Conservation (phyloP, 371 early-diverging fungal species). For the Rhizopus stolonifer region DNA sequence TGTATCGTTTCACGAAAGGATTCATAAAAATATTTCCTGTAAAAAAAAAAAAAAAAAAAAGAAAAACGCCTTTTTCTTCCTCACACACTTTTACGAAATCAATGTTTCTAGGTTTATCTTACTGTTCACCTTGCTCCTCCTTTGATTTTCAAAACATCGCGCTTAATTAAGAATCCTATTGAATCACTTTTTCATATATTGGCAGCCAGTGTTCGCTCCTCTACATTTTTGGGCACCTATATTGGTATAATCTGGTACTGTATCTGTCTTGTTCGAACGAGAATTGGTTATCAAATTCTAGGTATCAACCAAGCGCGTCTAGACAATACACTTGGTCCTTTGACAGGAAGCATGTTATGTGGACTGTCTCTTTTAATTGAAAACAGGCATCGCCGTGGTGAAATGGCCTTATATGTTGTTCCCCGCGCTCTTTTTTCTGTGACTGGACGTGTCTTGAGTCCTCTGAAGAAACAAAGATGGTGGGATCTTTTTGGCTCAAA, state of each 20-base stretch:
- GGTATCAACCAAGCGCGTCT: constrained; percentile 28
- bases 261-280: constrained; percentile 57
- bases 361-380: constrained; percentile 64
- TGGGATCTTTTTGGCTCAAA: constrained; percentile 35
- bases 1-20: constrained; percentile 40
- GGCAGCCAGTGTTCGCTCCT: constrained; percentile 50
- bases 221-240: constrained; percentile 63
- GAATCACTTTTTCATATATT: constrained; percentile 40
- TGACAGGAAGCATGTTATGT: constrained; percentile 57
- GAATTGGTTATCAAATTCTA: constrained; percentile 47
- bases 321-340: constrained; percentile 52
- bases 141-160: constrained; percentile 51
- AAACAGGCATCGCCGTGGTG: constrained; percentile 57
- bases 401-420: constrained; percentile 65
- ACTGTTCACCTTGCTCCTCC: constrained; percentile 62
- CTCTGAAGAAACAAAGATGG: constrained; percentile 36
- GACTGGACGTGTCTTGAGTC: constrained; percentile 48
- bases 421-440: constrained; percentile 59
- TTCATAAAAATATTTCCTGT: constrained; percentile 48
- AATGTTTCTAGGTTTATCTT: constrained; percentile 49
- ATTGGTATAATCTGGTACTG: constrained; percentile 64
- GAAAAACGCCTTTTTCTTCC: background rate
- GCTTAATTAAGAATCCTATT: constrained; percentile 35
- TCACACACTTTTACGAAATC: background rate
- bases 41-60: constrained; percentile 3